Evolutionary conservation across 148 eudicot species (phyloP).

Genomic region (Camellia granthamiana): DNA sequence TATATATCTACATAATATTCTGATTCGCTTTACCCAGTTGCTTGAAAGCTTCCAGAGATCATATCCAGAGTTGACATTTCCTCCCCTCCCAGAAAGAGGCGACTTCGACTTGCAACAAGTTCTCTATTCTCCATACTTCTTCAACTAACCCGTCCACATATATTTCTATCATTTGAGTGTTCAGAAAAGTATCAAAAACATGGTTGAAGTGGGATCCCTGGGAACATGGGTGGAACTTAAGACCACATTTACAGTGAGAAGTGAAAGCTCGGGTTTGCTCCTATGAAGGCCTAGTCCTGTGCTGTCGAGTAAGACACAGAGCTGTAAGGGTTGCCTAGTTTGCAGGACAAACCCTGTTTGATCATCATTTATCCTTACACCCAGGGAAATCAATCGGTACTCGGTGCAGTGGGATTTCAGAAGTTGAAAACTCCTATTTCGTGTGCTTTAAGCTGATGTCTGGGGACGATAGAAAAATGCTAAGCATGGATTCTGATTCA

Average conservation of each 20-base stretch:
- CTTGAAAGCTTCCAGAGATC: conserved; percentile 68
- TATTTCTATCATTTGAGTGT: neutral
- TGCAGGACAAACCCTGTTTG: neutral
- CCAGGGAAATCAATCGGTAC: neutral
- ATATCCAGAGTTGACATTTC: conserved; percentile 62
- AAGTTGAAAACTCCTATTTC: neutral
- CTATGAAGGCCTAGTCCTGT: neutral
- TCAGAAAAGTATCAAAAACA: neutral
- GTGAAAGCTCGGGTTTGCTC: neutral
- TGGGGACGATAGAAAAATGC: neutral
- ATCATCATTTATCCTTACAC: no score
- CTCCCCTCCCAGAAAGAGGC: conserved; percentile 71
- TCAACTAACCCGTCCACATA: conserved; percentile 46
- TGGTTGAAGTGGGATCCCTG: neutral
- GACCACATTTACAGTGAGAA: neutral
- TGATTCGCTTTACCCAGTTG: conserved; percentile 40
- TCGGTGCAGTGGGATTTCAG: conserved; percentile 1
- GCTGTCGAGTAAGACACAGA: neutral
- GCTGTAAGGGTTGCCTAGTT: neutral
- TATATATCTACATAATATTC: neutral
- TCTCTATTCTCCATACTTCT: conserved; percentile 74
- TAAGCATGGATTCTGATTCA: neutral
- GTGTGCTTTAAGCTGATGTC: neutral
- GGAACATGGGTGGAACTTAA: neutral
- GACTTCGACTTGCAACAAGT: conserved; percentile 66